phyloP scores from a whole-genome alignment of 306 rosid genomes.

The Malus fusca region DNA sequence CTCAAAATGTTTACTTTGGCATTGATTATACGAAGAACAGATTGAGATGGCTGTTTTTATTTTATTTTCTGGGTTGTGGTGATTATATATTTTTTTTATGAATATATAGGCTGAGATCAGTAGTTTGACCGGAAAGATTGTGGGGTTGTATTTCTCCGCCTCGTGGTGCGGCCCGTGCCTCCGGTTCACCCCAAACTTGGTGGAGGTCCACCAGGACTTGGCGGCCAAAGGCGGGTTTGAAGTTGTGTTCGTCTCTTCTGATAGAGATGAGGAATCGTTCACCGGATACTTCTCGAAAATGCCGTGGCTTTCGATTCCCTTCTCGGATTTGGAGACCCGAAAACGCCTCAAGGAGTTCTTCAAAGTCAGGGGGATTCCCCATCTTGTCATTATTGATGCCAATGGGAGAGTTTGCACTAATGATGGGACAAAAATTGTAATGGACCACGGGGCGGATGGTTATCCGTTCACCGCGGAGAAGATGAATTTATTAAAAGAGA shows the following conservation, averaged over 20 bases:
- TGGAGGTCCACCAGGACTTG: conserved; percentile 27
- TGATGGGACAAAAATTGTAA: conserved; percentile 23
- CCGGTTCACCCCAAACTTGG: conserved; percentile 38
- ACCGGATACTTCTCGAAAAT: conserved; percentile 37
- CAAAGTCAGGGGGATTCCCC: conserved; percentile 43
- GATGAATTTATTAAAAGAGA: conserved; percentile 24
- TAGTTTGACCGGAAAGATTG: conserved; percentile 23
- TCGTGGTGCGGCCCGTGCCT: conserved; percentile 51
- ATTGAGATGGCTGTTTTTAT: not conserved
- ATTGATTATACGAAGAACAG: not conserved
- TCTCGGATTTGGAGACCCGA: conserved; percentile 26
- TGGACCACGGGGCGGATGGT: conserved; percentile 35
- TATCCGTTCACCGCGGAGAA: conserved; percentile 34
- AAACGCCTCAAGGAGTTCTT: conserved; percentile 31
- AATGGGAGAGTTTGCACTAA: conserved; percentile 26
- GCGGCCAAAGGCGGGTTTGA: conserved; percentile 32
- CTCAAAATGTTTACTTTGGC: not conserved
- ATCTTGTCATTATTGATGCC: conserved; percentile 31
- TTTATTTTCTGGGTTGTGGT: not conserved
- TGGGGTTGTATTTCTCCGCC: conserved; percentile 47
- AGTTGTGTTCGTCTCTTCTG: conserved; percentile 41
- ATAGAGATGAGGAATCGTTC: conserved; percentile 38
- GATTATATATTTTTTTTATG: conserved; percentile 6
- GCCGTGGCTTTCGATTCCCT: conserved; percentile 53
- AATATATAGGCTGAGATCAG: conserved; percentile 26